Conservation (phyloP, 1,284 basidiomycete genomes). For the Pulchroboletus neoregius region DNA sequence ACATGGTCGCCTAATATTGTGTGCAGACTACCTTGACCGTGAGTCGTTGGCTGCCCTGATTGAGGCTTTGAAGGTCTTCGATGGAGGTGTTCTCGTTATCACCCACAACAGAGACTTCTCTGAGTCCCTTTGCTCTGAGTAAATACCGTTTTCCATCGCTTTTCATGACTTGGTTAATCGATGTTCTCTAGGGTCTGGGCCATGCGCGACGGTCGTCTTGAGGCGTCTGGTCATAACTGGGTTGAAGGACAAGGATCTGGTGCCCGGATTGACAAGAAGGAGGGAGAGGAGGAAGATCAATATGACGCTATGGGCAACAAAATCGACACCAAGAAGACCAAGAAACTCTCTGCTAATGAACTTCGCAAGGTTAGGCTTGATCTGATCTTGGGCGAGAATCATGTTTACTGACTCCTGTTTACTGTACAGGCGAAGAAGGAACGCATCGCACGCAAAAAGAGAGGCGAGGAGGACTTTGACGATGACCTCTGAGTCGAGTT, state of each 20-base stretch:
- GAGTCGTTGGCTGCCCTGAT: slow-evolving; percentile 97
- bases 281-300: slow-evolving; percentile 79
- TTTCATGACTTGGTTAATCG: not conserved
- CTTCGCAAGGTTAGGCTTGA: slow-evolving; percentile 56
- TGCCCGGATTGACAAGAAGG: slow-evolving; percentile 86
- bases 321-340: slow-evolving; percentile 79
- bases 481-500: slow-evolving; percentile 52
- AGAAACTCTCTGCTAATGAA: slow-evolving; percentile 81
- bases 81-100: slow-evolving; percentile 95
- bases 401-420: slow-evolving; percentile 11
- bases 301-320: slow-evolving; percentile 98
- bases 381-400: slow-evolving; percentile 15
- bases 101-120: slow-evolving; percentile 99
- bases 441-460: slow-evolving; percentile 85
- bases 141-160: slow-evolving; percentile 32
- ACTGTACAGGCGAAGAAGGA: slow-evolving; percentile 76
- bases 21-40: slow-evolving; percentile 89
- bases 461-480: slow-evolving; percentile 68
- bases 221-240: slow-evolving; percentile 97
- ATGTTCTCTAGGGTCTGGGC: slow-evolving; percentile 72
- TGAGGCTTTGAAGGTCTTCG: slow-evolving; percentile 92
- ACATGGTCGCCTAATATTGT: slow-evolving; percentile 4
- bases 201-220: slow-evolving; percentile 88
- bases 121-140: slow-evolving; percentile 86
- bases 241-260: slow-evolving; percentile 96